Percentiles rank a stretch among this genome's conserved stretches.
phyloP scores from a whole-genome alignment of 2,329 filamentous ascomycete species.

The Ophiocordyceps polyrhachis-furcata region DNA sequence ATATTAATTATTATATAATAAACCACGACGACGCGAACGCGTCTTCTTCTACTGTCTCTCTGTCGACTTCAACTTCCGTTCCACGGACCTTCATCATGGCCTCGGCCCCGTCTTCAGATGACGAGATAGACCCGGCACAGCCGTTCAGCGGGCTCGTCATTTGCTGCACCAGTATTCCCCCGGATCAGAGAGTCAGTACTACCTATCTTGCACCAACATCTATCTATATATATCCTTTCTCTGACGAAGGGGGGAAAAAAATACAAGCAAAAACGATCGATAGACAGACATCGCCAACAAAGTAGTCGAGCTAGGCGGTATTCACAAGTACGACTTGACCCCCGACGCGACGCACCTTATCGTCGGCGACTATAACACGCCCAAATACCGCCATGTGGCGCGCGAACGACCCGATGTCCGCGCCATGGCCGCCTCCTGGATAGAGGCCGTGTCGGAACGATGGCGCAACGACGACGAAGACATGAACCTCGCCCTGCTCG shows the following conservation, averaged over 20 bases:
- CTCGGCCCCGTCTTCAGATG: conserved; percentile 8
- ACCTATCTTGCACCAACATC: conserved; percentile 1
- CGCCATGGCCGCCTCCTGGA: conserved; percentile 66
- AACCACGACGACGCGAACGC: background rate
- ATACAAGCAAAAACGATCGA: background rate
- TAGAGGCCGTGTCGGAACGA: conserved; percentile 56
- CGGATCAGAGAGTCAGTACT: conserved; percentile 53
- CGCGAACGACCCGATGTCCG: conserved; percentile 72
- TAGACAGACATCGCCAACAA: conserved; percentile 40
- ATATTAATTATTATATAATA: too few relatives aligned
- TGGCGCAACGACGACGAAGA: conserved; percentile 65
- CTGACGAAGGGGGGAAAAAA: background rate
- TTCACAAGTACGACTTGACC: conserved; percentile 82
- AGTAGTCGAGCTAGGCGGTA: conserved; percentile 66
- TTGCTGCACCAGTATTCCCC: conserved; percentile 72
- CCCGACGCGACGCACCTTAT: conserved; percentile 89
- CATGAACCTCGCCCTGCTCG: conserved; percentile 52
- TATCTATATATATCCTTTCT: too few relatives aligned
- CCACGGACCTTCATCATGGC: conserved; percentile 7
- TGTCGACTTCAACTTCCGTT: background rate
- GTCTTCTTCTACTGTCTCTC: background rate
- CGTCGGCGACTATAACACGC: conserved; percentile 72
- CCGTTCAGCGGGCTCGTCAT: conserved; percentile 57
- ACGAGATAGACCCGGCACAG: conserved; percentile 34
- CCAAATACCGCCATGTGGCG: conserved; percentile 91